Evolutionary conservation across 352 stramenopile genomes (phyloP).

Genomic region (Phytophthora palmivora): DNA sequence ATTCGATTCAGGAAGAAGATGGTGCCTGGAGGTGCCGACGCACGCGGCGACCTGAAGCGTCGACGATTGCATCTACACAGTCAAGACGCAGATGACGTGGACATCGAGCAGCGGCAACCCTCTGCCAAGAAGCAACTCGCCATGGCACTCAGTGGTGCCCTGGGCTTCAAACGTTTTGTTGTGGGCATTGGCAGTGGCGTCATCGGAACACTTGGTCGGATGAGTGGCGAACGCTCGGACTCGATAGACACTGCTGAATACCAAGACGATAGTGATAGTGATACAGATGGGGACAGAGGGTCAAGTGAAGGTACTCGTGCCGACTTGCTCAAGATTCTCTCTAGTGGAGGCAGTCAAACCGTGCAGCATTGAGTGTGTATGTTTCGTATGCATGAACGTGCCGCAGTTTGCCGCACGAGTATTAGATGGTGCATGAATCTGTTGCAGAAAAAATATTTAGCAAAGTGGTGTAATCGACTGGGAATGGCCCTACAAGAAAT

Average conservation of each 20-base stretch:
- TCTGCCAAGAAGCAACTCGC: conserved; percentile 40
- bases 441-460: conserved; percentile 42
- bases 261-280: conserved; percentile 47
- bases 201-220: conserved; percentile 38
- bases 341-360: conserved; percentile 34
- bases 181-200: conserved; percentile 41
- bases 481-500: not conserved
- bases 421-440: conserved; percentile 18
- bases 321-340: conserved; percentile 68
- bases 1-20: conserved; percentile 73
- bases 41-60: conserved; percentile 67
- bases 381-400: conserved; percentile 19
- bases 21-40: conserved; percentile 39
- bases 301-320: conserved; percentile 20
- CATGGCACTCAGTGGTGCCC: conserved; percentile 35
- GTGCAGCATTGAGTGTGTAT: conserved; percentile 30
- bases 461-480: conserved; percentile 8
- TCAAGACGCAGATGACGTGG: conserved; percentile 39
- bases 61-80: conserved; percentile 53
- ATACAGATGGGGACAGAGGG: conserved; percentile 37
- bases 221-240: conserved; percentile 37
- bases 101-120: conserved; percentile 30
- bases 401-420: conserved; percentile 8
- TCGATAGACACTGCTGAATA: conserved; percentile 41
- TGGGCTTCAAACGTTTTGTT: conserved; percentile 44